phyloP scores from a whole-genome alignment of 2,329 filamentous ascomycete species.

The Fusarium scirpi region DNA sequence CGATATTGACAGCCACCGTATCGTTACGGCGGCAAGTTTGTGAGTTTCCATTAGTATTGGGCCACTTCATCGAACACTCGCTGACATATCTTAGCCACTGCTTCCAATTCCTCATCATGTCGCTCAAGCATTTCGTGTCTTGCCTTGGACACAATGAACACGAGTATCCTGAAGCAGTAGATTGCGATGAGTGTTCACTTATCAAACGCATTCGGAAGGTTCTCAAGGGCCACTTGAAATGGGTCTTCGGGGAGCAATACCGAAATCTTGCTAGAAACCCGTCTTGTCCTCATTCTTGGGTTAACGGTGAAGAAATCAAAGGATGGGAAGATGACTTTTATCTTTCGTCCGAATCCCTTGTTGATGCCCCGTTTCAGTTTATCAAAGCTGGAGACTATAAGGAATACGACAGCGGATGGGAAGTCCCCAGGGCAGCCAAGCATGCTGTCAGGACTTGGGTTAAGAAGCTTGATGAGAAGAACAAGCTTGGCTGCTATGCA shows the following conservation, averaged over 20 bases:
- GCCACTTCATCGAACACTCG: rapidly evolving
- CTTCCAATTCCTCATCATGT: background rate
- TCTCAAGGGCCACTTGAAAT: background rate
- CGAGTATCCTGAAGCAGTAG: rapidly evolving
- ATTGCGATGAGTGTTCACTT: rapidly evolving
- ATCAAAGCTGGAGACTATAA: background rate
- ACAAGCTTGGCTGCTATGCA: background rate
- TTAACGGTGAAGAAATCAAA: background rate
- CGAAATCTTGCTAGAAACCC: rapidly evolving
- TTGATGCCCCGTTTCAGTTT: background rate
- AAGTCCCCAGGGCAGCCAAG: background rate
- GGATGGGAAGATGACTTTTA: rapidly evolving
- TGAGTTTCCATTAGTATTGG: rapidly evolving
- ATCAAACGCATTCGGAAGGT: background rate
- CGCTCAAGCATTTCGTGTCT: background rate
- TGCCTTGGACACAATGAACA: background rate
- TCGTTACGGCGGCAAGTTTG: background rate
- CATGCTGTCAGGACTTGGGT: background rate
- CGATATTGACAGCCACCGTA: background rate
- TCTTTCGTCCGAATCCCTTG: background rate
- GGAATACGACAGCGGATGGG: rapidly evolving
- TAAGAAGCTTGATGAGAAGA: rapidly evolving
- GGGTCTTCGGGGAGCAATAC: background rate
- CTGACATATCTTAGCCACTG: background rate
- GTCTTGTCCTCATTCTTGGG: background rate